Evolutionary conservation across 2,329 filamentous ascomycete genomes (phyloP).

Genomic region (Pyricularia pennisetigena): DNA sequence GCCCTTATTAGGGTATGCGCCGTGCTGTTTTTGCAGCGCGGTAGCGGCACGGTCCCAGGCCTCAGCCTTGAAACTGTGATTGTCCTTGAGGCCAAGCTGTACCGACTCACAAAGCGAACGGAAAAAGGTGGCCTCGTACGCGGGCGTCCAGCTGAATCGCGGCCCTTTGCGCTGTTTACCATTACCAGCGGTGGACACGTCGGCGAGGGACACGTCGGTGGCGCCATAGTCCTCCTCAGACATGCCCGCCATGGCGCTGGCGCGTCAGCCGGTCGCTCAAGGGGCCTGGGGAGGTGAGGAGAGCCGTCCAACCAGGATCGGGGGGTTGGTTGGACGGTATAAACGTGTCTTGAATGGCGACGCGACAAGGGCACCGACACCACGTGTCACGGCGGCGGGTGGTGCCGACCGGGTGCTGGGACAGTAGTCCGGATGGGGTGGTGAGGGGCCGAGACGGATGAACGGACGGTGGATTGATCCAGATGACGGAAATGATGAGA

Average conservation of each 20-base stretch:
- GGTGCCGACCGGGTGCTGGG: background rate
- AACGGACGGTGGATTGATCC: background rate
- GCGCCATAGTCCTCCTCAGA: conserved; percentile 21
- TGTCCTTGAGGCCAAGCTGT: conserved; percentile 36
- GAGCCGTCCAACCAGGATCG: background rate
- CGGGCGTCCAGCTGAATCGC: conserved; percentile 50
- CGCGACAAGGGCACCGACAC: background rate
- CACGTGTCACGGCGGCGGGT: background rate
- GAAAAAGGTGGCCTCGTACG: conserved; percentile 52
- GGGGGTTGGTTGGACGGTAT: background rate
- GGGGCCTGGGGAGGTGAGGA: background rate
- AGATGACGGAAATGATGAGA: conserved; percentile 1
- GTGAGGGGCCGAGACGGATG: background rate
- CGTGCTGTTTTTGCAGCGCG: conserved; percentile 43
- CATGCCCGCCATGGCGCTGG: conserved; percentile 13
- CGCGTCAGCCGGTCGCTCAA: background rate
- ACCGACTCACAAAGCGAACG: conserved; percentile 50
- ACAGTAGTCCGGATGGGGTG: background rate
- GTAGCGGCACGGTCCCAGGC: conserved; percentile 49
- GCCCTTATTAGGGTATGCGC: conserved; percentile 47
- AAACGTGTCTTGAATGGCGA: background rate
- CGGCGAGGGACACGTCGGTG: conserved; percentile 9
- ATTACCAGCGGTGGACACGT: conserved; percentile 9
- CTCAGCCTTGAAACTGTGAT: conserved; percentile 49
- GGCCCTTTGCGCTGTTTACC: conserved; percentile 27